phyloP scores from a whole-genome alignment of 176 grass and related monocot species.

The Chrysopogon serrulatus region DNA sequence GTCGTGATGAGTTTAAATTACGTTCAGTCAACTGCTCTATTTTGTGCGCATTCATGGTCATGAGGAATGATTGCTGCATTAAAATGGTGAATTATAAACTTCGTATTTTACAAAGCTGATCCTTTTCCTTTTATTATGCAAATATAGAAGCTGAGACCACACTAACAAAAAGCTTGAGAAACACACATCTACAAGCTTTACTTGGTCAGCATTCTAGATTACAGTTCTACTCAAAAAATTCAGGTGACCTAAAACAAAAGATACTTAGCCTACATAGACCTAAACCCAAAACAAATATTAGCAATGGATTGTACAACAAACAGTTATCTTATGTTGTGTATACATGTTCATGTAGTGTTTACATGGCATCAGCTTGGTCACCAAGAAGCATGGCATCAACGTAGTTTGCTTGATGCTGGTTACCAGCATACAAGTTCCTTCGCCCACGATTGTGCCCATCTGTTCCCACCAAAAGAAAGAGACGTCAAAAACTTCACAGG shows the following conservation, averaged over 20 bases:
- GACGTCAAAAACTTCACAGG: background rate
- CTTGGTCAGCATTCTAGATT: slow-evolving; percentile 14
- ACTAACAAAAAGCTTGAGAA: background rate
- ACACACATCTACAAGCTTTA: slow-evolving; percentile 7
- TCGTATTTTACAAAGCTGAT: background rate
- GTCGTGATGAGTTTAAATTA: too few relatives aligned
- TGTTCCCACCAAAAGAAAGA: slow-evolving; percentile 28
- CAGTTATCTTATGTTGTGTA: slow-evolving; percentile 22
- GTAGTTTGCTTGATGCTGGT: slow-evolving; percentile 38
- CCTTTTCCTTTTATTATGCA: background rate
- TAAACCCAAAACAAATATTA: slow-evolving; percentile 29
- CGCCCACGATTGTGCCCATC: slow-evolving; percentile 50
- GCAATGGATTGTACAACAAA: slow-evolving; percentile 30
- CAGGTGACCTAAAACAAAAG: background rate
- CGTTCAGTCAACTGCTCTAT: too few relatives aligned
- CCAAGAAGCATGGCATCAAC: slow-evolving; percentile 29
- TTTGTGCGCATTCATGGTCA: background rate
- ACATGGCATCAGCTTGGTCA: slow-evolving; percentile 33
- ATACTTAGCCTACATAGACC: slow-evolving; percentile 5
- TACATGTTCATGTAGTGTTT: slow-evolving; percentile 26
- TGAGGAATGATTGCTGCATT: background rate
- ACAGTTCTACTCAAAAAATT: slow-evolving; percentile 1
- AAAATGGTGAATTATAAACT: background rate
- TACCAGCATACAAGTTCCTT: slow-evolving; percentile 36
- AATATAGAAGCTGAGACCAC: background rate